Conservation (phyloP, 2,329 filamentous ascomycete species). For the Microcyclospora tardicrescens region DNA sequence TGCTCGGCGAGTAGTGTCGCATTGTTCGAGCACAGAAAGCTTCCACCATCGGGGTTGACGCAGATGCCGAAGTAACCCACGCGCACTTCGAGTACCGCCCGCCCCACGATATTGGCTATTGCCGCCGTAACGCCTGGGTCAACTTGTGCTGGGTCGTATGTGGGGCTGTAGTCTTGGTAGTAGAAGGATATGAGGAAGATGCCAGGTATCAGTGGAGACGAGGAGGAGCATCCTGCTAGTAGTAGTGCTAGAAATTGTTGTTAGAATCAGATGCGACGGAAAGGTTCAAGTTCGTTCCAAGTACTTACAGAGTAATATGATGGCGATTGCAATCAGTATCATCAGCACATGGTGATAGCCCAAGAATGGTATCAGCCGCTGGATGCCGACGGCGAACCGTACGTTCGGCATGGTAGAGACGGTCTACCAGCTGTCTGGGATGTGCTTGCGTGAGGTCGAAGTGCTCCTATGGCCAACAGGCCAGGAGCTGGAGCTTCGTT, state of each 20-base stretch:
- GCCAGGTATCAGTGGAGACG: constrained; percentile 82
- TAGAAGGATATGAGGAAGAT: constrained; percentile 99
- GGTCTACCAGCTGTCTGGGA: constrained; percentile 22
- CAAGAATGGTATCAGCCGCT: constrained; percentile 47
- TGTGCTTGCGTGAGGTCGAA: constrained; percentile 1
- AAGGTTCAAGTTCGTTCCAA: background rate
- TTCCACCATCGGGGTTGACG: constrained; percentile 77
- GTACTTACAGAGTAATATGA: constrained; percentile 82
- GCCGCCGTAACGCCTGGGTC: constrained; percentile 76
- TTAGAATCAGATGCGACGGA: constrained; percentile 2
- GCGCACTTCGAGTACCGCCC: constrained; percentile 71
- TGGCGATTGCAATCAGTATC: constrained; percentile 86
- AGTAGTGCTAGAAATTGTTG: constrained; percentile 55
- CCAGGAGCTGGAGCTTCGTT: constrained; percentile 7
- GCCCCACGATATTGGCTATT: constrained; percentile 79
- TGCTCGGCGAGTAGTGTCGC: constrained; percentile 85
- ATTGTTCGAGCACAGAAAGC: constrained; percentile 94
- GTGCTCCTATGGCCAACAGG: constrained; percentile 9
- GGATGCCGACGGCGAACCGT: constrained; percentile 38
- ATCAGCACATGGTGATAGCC: constrained; percentile 82
- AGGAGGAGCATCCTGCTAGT: constrained; percentile 90
- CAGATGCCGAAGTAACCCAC: constrained; percentile 98
- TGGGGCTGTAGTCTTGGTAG: constrained; percentile 75
- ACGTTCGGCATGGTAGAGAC: constrained; percentile 34
- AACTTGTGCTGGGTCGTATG: constrained; percentile 75